phyloP scores from a whole-genome alignment of 2,329 filamentous ascomycete species.

The Xylaria sp. region DNA sequence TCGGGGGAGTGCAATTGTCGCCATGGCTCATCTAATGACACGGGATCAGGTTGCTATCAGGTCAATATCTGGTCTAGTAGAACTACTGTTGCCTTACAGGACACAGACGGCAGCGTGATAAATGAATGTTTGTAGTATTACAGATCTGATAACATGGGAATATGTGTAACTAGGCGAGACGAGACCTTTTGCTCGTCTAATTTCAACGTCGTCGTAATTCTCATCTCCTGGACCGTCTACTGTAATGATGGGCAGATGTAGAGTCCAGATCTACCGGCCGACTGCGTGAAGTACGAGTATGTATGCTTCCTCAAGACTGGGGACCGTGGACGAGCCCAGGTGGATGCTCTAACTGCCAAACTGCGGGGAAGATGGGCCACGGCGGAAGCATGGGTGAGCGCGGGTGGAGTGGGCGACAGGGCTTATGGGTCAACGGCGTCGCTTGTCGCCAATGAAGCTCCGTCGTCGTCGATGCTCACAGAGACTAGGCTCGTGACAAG shows the following conservation, averaged over 20 bases:
- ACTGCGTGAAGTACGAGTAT: constrained; percentile 14
- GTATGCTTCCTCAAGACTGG: constrained; percentile 10
- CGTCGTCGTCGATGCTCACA: constrained; percentile 5
- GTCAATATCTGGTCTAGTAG: constrained; percentile 11
- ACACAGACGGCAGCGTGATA: constrained; percentile 10
- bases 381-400: constrained; percentile 33
- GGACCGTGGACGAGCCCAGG: constrained; percentile 24
- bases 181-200: constrained; percentile 19
- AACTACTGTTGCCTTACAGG: constrained; percentile 13
- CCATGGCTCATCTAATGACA: constrained; percentile 55
- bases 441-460: constrained; percentile 28
- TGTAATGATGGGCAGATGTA: not conserved
- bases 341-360: constrained; percentile 32
- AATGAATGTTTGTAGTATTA: constrained; percentile 25
- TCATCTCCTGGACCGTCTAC: constrained; percentile 10
- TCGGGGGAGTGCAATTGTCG: constrained; percentile 64
- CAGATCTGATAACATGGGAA: constrained; percentile 25
- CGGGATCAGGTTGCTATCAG: constrained; percentile 16
- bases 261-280: constrained; percentile 17
- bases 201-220: constrained; percentile 6
- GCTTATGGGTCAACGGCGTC: constrained; percentile 10
- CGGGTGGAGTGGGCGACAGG: constrained; percentile 28
- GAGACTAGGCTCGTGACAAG: constrained; percentile 34
- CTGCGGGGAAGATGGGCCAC: constrained; percentile 39
- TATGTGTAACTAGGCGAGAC: constrained; percentile 18